These are phyloP conservation scores for Zygoascus flipseniorum DNA, from an alignment of 805 yeast genomes.

Conservation along the genomic window DNA sequence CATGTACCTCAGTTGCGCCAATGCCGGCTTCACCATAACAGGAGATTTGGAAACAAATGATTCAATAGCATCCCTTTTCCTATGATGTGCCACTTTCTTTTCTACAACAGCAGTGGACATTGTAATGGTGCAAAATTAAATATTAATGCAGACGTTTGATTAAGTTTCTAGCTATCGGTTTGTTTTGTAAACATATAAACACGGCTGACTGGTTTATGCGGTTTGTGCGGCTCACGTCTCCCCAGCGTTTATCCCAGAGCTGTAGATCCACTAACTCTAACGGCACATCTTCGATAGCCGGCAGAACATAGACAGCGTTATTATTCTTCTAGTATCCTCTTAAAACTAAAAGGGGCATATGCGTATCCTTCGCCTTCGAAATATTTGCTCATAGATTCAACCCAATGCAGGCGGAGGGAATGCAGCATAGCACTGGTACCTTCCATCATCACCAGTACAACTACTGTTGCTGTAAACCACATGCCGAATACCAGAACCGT, in stretches of 20 bases:
- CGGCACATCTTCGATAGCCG: too few species aligned
- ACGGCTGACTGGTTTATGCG: neutral
- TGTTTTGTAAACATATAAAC: neutral
- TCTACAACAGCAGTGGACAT: neutral
- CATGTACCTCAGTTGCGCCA: conserved; percentile 46
- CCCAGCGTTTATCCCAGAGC: too few species aligned
- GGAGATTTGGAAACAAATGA: conserved; percentile 32
- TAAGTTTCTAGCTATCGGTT: neutral
- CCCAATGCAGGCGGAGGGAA: conserved; percentile 96
- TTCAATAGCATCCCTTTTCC: conserved; percentile 49
- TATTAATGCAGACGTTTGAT: neutral
- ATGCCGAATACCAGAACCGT: conserved; percentile 76
- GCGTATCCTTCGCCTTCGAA: conserved; percentile 95
- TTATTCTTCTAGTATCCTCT: conserved; percentile 4
- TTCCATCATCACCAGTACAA: conserved; percentile 92
- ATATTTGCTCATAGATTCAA: conserved; percentile 96
- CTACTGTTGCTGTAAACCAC: conserved; percentile 92
- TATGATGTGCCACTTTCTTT: conserved; percentile 1
- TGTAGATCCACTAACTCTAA: too few species aligned
- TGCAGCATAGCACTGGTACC: conserved; percentile 99
- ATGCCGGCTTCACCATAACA: conserved; percentile 38
- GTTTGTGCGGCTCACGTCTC: too few species aligned
- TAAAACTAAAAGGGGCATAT: conserved; percentile 75
- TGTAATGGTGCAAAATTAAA: neutral
- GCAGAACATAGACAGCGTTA: neutral